Percentiles rank a stretch among this genome's conserved stretches.
Conservation (phyloP, 2,329 filamentous ascomycete genomes). For the Apiospora marii region DNA sequence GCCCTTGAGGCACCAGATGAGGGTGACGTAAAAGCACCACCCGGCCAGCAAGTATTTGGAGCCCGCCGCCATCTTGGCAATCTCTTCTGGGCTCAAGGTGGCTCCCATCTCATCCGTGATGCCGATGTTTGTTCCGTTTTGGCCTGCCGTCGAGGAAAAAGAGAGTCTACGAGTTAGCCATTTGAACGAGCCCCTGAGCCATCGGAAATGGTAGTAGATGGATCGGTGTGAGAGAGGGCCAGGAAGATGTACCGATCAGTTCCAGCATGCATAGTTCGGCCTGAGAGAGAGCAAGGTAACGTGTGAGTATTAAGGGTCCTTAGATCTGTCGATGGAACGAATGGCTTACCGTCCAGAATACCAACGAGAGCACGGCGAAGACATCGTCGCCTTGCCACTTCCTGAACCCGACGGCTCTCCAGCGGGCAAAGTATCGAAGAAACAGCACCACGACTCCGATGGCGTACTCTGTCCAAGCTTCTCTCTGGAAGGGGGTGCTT, state of each 20-base stretch:
- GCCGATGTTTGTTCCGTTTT: slow-evolving; percentile 49
- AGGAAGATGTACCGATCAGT: background rate
- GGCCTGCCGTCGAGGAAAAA: slow-evolving; percentile 35
- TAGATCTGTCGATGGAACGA: background rate
- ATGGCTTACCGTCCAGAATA: slow-evolving; percentile 48
- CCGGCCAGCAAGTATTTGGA: slow-evolving; percentile 38
- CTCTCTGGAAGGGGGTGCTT: slow-evolving; percentile 51
- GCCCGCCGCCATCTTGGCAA: slow-evolving; percentile 41
- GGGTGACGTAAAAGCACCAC: slow-evolving; percentile 50
- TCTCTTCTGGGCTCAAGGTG: slow-evolving; percentile 41
- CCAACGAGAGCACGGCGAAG: slow-evolving; percentile 46
- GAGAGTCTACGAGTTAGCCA: background rate
- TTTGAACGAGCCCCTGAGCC: background rate
- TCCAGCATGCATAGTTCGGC: slow-evolving; percentile 19
- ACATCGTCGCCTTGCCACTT: slow-evolving; percentile 52
- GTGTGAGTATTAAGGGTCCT: background rate
- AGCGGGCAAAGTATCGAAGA: slow-evolving; percentile 48
- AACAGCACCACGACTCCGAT: slow-evolving; percentile 48
- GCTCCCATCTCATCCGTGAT: slow-evolving; percentile 43
- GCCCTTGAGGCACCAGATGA: slow-evolving; percentile 53
- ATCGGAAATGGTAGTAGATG: background rate
- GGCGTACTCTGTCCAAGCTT: slow-evolving; percentile 53
- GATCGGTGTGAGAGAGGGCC: too few relatives aligned
- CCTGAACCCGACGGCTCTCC: slow-evolving; percentile 49
- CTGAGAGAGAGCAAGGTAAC: background rate